Evolutionary conservation across 2,329 filamentous ascomycete genomes (phyloP).

Genomic region (Pyricularia pennisetigena): DNA sequence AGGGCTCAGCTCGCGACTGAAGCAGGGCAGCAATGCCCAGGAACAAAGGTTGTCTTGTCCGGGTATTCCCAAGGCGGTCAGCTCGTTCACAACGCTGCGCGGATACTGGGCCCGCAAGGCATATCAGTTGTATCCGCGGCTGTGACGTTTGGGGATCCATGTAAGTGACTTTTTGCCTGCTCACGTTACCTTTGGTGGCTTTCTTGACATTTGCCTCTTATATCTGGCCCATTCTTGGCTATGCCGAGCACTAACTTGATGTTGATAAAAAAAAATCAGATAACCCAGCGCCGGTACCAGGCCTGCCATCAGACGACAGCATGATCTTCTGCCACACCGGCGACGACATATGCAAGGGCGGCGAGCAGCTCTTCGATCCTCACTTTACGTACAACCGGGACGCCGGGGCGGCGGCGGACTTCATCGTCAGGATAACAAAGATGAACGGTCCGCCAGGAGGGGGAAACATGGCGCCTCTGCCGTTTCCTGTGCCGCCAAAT

Average conservation of each 20-base stretch:
- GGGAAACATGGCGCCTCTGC: background rate
- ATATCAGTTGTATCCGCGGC: background rate
- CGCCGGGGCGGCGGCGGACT: conserved; percentile 2
- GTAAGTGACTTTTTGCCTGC: background rate
- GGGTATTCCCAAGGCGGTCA: conserved; percentile 20
- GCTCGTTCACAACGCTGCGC: conserved; percentile 13
- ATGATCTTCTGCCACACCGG: conserved; percentile 9
- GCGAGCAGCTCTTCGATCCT: conserved; percentile 3
- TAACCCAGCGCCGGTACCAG: conserved; percentile 9
- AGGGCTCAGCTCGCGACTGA: conserved; percentile 1
- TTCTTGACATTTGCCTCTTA: background rate
- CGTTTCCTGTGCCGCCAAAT: background rate
- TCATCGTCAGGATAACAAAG: conserved; percentile 2
- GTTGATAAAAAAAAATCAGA: conserved; percentile 4
- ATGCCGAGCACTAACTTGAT: background rate
- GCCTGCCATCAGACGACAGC: conserved; percentile 8
- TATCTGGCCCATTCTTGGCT: background rate
- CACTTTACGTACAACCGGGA: conserved; percentile 5
- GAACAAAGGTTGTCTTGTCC: conserved; percentile 26
- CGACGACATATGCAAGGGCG: conserved; percentile 9
- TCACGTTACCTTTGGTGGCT: background rate
- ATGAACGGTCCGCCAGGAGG: background rate
- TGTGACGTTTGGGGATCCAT: conserved; percentile 4
- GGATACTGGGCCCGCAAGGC: conserved; percentile 3
- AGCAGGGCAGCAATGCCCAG: conserved; percentile 17